Percentiles rank a stretch among this genome's conserved stretches.
Conservation (phyloP, 768 basidiomycete genomes). For the Phaeolepiota aurea region DNA sequence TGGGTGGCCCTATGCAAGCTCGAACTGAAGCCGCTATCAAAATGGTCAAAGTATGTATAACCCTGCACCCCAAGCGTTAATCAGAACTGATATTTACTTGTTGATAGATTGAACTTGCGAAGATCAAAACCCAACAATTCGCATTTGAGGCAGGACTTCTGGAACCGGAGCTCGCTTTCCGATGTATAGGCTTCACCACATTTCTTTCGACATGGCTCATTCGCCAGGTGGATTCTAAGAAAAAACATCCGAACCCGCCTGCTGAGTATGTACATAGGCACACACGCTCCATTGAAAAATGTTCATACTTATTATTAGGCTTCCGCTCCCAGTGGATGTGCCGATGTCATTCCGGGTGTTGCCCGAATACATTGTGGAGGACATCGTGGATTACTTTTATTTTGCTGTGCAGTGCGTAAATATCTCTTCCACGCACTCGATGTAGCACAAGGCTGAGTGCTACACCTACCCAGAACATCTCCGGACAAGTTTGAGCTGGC, state of each 20-base stretch:
- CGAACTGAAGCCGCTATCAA: constrained; percentile 75
- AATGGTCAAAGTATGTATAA: constrained; percentile 54
- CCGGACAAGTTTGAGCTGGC: constrained; percentile 79
- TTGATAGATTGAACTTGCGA: constrained; percentile 57
- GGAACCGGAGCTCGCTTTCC: constrained; percentile 77
- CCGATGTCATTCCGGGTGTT: constrained; percentile 80
- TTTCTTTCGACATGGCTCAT: constrained; percentile 94
- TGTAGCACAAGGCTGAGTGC: too few species aligned
- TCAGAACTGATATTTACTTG: not conserved
- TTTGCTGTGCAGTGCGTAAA: constrained; percentile 72
- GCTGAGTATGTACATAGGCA: constrained; percentile 45
- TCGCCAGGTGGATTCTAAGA: constrained; percentile 77
- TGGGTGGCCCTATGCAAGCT: constrained; percentile 63
- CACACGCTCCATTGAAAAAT: not conserved
- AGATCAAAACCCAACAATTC: constrained; percentile 63
- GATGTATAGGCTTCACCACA: constrained; percentile 75
- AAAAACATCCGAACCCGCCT: constrained; percentile 60
- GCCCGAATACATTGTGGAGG: constrained; percentile 92
- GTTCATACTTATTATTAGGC: constrained; percentile 29
- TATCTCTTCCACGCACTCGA: not conserved
- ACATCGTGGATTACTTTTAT: constrained; percentile 82
- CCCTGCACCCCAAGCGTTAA: not conserved
- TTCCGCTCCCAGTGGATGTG: constrained; percentile 81
- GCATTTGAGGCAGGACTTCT: constrained; percentile 81
- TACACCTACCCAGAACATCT: constrained; percentile 43